Conservation (phyloP, 2,329 filamentous ascomycete genomes). For the Alternaria solani region DNA sequence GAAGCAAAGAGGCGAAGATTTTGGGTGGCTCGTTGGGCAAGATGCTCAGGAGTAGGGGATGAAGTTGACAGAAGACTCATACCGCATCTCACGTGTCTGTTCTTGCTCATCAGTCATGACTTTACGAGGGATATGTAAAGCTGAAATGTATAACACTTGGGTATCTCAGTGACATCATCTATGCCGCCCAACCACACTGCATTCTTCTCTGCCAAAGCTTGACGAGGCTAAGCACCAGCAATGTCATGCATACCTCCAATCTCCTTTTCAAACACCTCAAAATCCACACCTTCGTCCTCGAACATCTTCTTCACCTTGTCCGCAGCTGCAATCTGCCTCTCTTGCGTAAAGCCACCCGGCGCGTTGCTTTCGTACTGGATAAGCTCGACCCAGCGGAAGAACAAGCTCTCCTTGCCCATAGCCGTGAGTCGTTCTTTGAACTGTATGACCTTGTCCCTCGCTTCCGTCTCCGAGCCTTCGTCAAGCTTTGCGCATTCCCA, state of each 20-base stretch:
- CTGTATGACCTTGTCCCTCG: constrained; percentile 75
- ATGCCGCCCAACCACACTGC: background rate
- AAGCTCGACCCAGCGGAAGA: constrained; percentile 92
- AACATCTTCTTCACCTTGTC: constrained; percentile 80
- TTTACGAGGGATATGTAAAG: background rate
- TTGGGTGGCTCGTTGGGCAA: constrained; percentile 16
- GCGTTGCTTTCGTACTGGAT: constrained; percentile 85
- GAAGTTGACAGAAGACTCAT: background rate
- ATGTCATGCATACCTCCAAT: constrained; percentile 66
- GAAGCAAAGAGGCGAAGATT: constrained; percentile 13
- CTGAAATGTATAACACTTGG: background rate
- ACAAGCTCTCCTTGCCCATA: constrained; percentile 85
- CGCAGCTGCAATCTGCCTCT: constrained; percentile 76
- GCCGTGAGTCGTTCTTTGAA: constrained; percentile 79
- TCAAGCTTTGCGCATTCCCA: constrained; percentile 67
- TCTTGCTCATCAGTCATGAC: background rate
- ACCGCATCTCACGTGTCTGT: background rate
- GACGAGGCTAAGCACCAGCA: constrained; percentile 2
- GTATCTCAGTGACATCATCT: background rate
- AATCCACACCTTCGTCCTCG: constrained; percentile 77
- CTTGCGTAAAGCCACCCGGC: constrained; percentile 78
- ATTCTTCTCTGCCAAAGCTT: background rate
- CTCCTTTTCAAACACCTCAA: constrained; percentile 79
- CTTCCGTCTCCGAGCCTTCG: constrained; percentile 65
- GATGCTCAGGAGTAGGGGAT: constrained; percentile 23